A percentile compares a stretch with the other conserved stretches of the same genome.
These are phyloP conservation scores for Didymella arachidicola DNA, from an alignment of 2,329 filamentous ascomycete species.

Conservation along the genomic window DNA sequence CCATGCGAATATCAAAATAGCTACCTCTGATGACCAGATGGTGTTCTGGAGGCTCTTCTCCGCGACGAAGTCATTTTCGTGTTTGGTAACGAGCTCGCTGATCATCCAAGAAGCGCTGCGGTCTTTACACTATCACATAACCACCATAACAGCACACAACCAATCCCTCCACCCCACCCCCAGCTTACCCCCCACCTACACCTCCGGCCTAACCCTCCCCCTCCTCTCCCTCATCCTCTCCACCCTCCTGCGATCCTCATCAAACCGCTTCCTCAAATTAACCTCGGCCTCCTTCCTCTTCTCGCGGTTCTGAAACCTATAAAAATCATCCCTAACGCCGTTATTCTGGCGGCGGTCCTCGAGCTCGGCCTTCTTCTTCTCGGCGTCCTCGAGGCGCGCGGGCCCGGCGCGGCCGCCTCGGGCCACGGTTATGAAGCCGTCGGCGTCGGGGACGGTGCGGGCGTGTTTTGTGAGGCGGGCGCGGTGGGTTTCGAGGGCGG, in stretches of 20 bases:
- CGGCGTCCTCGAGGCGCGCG: conserved; percentile 72
- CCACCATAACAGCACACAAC: too few relatives aligned
- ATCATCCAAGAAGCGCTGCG: too few relatives aligned
- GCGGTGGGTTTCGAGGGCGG: conserved; percentile 70
- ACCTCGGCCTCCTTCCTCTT: conserved; percentile 77
- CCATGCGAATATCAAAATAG: too few relatives aligned
- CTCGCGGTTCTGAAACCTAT: conserved; percentile 83
- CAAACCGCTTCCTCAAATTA: conserved; percentile 74
- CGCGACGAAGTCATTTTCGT: too few relatives aligned
- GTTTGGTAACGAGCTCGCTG: too few relatives aligned
- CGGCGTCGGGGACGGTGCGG: conserved; percentile 85
- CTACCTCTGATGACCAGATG: too few relatives aligned
- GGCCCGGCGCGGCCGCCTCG: conserved; percentile 75
- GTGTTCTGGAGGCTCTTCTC: too few relatives aligned
- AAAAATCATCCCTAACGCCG: conserved; percentile 71
- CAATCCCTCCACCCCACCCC: too few relatives aligned
- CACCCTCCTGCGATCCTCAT: conserved; percentile 77
- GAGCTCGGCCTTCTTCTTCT: conserved; percentile 64
- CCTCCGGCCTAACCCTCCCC: conserved; percentile 43
- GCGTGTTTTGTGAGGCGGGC: conserved; percentile 67
- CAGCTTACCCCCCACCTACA: conserved; percentile 15
- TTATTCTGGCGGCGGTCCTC: conserved; percentile 65
- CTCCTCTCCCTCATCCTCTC: conserved; percentile 73
- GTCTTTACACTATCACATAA: too few relatives aligned
- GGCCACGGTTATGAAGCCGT: conserved; percentile 93